Base-by-base conservation (phyloP, 352 stramenopile species). In the Blastocystis sp. region DNA sequence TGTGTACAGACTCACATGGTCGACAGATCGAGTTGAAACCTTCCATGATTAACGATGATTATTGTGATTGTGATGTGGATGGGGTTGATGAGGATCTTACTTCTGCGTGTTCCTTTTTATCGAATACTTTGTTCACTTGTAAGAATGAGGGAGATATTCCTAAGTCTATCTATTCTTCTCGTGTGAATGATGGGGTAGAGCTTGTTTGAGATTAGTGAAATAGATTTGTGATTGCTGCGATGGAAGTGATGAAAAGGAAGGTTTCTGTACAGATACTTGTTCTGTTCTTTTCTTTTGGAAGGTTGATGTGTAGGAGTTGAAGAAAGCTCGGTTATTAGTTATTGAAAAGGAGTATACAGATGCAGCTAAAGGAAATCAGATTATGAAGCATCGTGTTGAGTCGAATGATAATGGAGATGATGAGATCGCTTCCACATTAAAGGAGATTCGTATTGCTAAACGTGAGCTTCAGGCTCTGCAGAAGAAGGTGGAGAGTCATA, bases 141-240 rank as follows among this genome's bases (percentile, higher is more conserved):
- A 33, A 64, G 24, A 89, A 88, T 30, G 66, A 90, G 48, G 57
- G 44, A 6, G 40, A 87, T 1, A 87, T 84, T 57, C 42, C 33
- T 5, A 35, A 13, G 5, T 54, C 66, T 17, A 90, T 90, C 53
- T 68, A 81, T 90, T 89, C 87, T 40, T 89, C 73, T 80, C 75
- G 87, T 53, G 75, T 90, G 33, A 33, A 90, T 89, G 87, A 90
- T 78, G 87, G 87, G 0, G 66, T 90, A 24, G 5, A 33, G 6
- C 13, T 33, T 57, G 57, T 66, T 64, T 64, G 6, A 35, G 64
- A 64, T 40, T 30, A 68, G 9, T 66, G 11, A 66, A 13, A 35
- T 84, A 84, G 73, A 84, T 84, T 87, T 90, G 87, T 57, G 87
- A 90, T 89, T 90, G 87, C 37, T 90, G 87, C n/a, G 87, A 90